Base-by-base conservation (phyloP, 129 eudicot species). In the Flaveria brownii region DNA sequence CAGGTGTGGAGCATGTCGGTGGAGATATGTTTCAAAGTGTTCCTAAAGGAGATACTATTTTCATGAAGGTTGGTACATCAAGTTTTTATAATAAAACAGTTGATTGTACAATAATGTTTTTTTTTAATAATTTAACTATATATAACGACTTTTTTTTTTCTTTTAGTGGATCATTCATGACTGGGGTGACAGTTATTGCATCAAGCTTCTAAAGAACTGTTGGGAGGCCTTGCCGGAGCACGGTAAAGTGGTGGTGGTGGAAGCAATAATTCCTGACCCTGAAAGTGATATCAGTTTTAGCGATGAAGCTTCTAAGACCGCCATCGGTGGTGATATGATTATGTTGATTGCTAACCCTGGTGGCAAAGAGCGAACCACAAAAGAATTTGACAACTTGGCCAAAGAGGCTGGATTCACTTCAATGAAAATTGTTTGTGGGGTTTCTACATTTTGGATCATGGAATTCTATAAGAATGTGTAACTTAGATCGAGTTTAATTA, bases 141-240 rank as follows among this genome's bases (percentile, higher is more conserved):
- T 13, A 4, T 2, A 11, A 61, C 25, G 15, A 8, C 11, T 41
- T 74, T 15, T 0, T n/a, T n/a, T 26, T 66, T 42, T 18, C 16
- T 63, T 73, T 20, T 67, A 81, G 85, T 85, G 88, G 88, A 81
- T 85, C 54, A 79, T 85, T 26, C 89, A 82, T 69, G 72, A 74
- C 57, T 85, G 89, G 89, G 86, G 71, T 2, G 89, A 85, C 70
- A 77, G 56, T 25, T 78, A 64, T n/a, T 85, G 88, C 71, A 13
- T 75, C 36, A 82, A 50, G 74, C 63, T 85, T 71, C 71, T 82
- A 33, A 82, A 79, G 70, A 85, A 82, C 43, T 85, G 82, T 72
- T 78, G 73, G 77, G 59, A 67, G 47, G 72, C 79, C 2, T 22
- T 85, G 79, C 80, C 84, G 3, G 77, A 78, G 17, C 1, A 60